Conservation (phyloP, 2,329 filamentous ascomycete species). For the Aureobasidium pullulans region DNA sequence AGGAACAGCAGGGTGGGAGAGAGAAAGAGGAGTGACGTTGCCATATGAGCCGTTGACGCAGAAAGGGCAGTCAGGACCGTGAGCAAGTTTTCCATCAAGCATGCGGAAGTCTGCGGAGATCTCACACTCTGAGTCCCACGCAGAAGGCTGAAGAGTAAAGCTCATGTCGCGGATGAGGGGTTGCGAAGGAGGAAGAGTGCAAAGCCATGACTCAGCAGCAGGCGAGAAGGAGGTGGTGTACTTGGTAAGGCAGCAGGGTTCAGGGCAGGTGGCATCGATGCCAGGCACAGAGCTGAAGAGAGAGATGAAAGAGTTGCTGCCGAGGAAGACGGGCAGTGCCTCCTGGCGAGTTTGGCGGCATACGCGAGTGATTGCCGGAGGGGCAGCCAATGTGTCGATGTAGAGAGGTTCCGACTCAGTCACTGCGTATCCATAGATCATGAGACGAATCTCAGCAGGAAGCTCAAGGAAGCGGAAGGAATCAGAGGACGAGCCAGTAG, state of each 20-base stretch:
- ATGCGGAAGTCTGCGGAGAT: constrained; percentile 11
- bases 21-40: not conserved
- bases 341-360: constrained; percentile 17
- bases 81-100: constrained; percentile 5
- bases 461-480: constrained; percentile 14
- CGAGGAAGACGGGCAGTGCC: constrained; percentile 16
- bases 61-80: constrained; percentile 11
- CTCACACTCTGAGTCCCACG: constrained; percentile 1
- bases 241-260: constrained; percentile 7
- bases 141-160: constrained; percentile 11
- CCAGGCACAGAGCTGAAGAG: constrained; percentile 9
- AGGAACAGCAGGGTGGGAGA: constrained; percentile 5
- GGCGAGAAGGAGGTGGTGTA: constrained; percentile 11
- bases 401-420: constrained; percentile 2
- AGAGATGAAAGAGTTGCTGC: constrained; percentile 10
- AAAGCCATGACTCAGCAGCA: constrained; percentile 8
- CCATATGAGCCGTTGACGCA: constrained; percentile 7
- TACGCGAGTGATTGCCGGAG: constrained; percentile 11
- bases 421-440: constrained; percentile 14
- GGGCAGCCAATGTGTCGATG: constrained; percentile 8
- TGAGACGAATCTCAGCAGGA: constrained; percentile 16
- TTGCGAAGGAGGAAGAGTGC: not conserved
- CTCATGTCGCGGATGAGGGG: constrained; percentile 12
- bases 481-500: not conserved
- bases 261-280: constrained; percentile 7